Base-by-base conservation (phyloP, 1,284 basidiomycete genomes). In the Neonothopanus nambi region DNA sequence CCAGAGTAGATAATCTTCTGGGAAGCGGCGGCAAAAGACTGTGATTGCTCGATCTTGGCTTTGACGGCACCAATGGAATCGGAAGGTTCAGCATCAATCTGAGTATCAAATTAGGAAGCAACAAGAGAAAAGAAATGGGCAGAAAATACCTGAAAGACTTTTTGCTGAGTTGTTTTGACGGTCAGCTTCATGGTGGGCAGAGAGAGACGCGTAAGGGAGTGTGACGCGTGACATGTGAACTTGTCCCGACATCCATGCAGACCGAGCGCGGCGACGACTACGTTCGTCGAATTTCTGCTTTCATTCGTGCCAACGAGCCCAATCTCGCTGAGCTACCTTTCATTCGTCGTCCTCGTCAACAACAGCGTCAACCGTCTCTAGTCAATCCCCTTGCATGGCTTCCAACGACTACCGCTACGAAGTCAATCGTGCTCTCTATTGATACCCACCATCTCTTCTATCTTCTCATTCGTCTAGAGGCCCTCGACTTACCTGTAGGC, bases 1-100 rank as follows among this genome's bases (percentile, higher is more conserved):
- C 93, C 94, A 46, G 94, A 87, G 73, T 93, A 98, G 72, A 99
- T 99, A 65, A 99, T 80, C 80, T 98, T 99, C 76, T 98, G 95
- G 51, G 71, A 68, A 36, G 82, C 81, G 20, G 84, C 77, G 33
- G 87, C 69, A 70, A 95, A 90, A 13, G 87, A 87, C 65, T 98
- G 93, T 7, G 76, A 70, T 45, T 84, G 78, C 58, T 82, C 72
- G 64, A 99, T 96, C 84, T 91, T 95, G 62, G 78, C 69, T 81
- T 99, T 99, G 65, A 99, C 75, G 61, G 77, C 77, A 44, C 72
- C 87, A 43, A 99, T 81, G 24, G 92, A 91, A 57, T 95, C 87
- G 40, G 78, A 68, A 20, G 76, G 78, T 55, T 95, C 91, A 4
- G 87, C 87, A 59, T 95, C 93, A 74, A 96, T 77, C 91, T 95